phyloP scores from a whole-genome alignment of 202 grass and related monocot genomes.

The Digitaria exilis region DNA sequence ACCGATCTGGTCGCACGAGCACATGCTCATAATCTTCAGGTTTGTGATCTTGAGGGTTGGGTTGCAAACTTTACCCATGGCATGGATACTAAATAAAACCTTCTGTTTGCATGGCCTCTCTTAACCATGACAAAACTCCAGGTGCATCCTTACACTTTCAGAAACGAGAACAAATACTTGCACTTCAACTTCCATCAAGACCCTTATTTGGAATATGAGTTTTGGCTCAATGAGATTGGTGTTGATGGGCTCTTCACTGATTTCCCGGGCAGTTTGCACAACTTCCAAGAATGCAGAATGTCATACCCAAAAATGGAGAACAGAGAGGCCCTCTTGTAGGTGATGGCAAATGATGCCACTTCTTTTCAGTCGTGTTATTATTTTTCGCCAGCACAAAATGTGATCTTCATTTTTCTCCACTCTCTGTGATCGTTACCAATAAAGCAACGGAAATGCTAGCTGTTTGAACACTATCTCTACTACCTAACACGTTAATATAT shows the following conservation, averaged over 20 bases:
- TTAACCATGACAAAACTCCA: conserved; percentile 18
- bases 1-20: conserved; percentile 78
- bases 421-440: background rate
- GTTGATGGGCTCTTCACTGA: conserved; percentile 62
- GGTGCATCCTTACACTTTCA: conserved; percentile 67
- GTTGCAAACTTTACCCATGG: background rate
- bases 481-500: no score
- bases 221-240: conserved; percentile 54
- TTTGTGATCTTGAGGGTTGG: conserved; percentile 31
- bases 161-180: conserved; percentile 56
- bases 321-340: conserved; percentile 33
- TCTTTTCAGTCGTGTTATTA: background rate
- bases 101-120: background rate
- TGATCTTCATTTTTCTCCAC: background rate
- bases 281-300: conserved; percentile 54
- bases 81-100: background rate
- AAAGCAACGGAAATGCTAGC: background rate
- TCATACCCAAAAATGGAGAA: conserved; percentile 43
- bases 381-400: background rate
- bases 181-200: conserved; percentile 66
- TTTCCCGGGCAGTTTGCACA: conserved; percentile 58
- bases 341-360: conserved; percentile 22
- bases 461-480: background rate
- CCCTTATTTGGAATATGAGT: conserved; percentile 57
- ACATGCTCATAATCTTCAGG: conserved; percentile 83